A percentile compares a stretch with the other conserved stretches of the same genome.
phyloP scores from a whole-genome alignment of 1,284 basidiomycete species.

The Puccinia horiana region DNA sequence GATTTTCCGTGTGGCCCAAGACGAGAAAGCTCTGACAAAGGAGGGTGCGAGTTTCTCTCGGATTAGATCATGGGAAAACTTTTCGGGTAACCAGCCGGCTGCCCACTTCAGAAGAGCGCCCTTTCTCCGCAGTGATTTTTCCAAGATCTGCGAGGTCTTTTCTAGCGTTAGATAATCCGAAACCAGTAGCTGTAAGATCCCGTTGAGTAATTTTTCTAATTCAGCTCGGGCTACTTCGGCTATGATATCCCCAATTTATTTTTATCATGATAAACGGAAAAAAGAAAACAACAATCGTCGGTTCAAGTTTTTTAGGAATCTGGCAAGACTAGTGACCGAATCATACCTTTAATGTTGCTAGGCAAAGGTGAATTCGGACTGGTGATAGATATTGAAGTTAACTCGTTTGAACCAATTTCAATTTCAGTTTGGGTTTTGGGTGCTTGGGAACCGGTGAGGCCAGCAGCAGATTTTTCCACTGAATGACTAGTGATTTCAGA shows the following conservation, averaged over 20 bases:
- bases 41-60: not conserved
- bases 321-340: not conserved
- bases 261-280: too few relatives aligned
- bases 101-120: not conserved
- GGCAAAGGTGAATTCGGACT: not conserved
- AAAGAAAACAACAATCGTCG: too few relatives aligned
- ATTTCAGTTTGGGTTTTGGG: not conserved
- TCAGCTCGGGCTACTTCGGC: not conserved
- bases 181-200: not conserved
- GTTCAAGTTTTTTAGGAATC: not conserved
- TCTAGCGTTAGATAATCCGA: not conserved
- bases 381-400: not conserved
- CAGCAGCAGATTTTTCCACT: not conserved
- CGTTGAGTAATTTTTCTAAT: not conserved
- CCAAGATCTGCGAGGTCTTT: not conserved
- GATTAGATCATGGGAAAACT: not conserved
- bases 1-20: not conserved
- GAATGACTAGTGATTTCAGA: not conserved
- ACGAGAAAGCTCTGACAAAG: not conserved
- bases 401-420: not conserved
- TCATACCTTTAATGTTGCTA: not conserved
- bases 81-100: not conserved
- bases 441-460: not conserved
- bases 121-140: not conserved
- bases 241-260: not conserved